phyloP scores from a whole-genome alignment of 768 basidiomycete species.

The Lactifluus pinguis region DNA sequence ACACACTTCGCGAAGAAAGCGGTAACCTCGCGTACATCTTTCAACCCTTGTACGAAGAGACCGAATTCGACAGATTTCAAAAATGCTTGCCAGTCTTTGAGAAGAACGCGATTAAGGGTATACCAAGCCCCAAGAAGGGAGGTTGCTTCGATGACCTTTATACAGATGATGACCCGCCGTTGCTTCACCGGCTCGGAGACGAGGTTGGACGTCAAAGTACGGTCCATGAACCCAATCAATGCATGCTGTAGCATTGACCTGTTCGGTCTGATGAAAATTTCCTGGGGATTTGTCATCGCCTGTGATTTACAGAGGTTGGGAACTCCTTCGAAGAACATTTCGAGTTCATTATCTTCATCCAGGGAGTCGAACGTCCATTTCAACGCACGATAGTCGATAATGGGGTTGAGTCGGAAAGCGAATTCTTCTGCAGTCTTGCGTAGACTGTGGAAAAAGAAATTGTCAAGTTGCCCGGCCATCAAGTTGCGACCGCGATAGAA shows the following conservation, averaged over 20 bases:
- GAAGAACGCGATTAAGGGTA: background rate
- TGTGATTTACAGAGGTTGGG: background rate
- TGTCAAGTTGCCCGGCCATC: background rate
- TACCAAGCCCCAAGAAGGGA: constrained; percentile 5
- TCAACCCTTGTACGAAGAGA: background rate
- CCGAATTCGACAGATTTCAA: constrained; percentile 2
- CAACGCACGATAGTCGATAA: background rate
- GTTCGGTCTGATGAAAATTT: background rate
- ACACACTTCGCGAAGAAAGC: background rate
- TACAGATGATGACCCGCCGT: constrained; percentile 6
- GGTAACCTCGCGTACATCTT: background rate
- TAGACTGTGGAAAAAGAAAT: background rate
- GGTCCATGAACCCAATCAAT: constrained; percentile 2
- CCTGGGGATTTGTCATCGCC: background rate
- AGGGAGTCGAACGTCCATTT: background rate
- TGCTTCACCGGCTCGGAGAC: background rate
- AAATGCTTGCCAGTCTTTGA: background rate
- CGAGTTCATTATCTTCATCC: constrained; percentile 3
- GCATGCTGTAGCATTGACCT: background rate
- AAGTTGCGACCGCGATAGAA: background rate
- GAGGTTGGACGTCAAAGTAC: constrained; percentile 8
- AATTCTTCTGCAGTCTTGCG: background rate
- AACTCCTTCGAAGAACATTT: constrained; percentile 8
- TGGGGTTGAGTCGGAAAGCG: background rate
- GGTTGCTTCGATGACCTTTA: background rate